Base-by-base conservation (phyloP, 139 green algal genomes). In the Picochlorum sp. region DNA sequence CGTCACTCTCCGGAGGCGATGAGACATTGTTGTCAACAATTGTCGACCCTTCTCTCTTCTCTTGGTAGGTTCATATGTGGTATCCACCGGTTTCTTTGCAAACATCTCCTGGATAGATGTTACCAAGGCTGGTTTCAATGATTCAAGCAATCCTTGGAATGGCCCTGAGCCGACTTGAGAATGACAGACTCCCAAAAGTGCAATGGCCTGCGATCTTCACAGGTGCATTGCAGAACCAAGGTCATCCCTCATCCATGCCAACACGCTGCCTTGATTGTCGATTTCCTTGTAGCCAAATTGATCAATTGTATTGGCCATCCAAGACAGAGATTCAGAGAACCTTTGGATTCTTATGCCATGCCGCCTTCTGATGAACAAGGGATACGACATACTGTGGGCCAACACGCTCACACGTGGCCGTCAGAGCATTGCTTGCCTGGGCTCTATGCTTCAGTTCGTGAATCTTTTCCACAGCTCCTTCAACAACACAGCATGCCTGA, bases 61-160 rank as follows among this genome's bases (percentile, higher is more conserved):
- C 21, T 20, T 38, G 9, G 45, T 56, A 0, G 61, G 61, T 10
- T 54, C 13, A 41, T 56, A 66, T 16, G 20, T 18, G 13, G n/a
- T 21, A 14, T 65, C 23, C 55, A 89, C 78, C 0, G 86, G 86
- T 55, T 91, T 89, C 67, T 88, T 85, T 4, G 61, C 72, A 62
- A 97, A 96, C 61, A 92, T 81, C 16, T 76, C 78, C 59, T 97
- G 86, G 26, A 98, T 81, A 21, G 79, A 74, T 8, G 84, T 78
- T 81, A 97, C 88, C 49, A 94, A 79, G 7, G 94, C 90, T 1
- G 92, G 88, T 82, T 98, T 99, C 34, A 98, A 79, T 50, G 92
- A 84, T 5, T 75, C 47, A 8, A 87, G 65, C 16, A 90, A 57
- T 61, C 76, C 68, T 45, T 66, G 58, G n/a, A 72, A 65, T 60